phyloP scores from a whole-genome alignment of 768 basidiomycete genomes.

The Leucocoprinus birnbaumii region DNA sequence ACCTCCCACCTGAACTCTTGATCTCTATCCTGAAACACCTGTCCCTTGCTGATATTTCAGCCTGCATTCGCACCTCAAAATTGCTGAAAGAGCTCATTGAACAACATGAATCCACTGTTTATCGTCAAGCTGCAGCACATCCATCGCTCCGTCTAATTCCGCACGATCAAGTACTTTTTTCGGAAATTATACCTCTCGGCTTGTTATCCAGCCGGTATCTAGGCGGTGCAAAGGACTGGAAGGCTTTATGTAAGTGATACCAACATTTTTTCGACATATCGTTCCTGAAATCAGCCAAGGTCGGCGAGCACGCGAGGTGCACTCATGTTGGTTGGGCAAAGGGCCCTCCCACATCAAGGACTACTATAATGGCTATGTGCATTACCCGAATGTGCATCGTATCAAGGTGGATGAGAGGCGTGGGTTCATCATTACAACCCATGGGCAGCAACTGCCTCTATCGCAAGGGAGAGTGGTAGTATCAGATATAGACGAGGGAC shows the following conservation, averaged over 20 bases:
- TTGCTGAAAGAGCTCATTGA: slow-evolving; percentile 45
- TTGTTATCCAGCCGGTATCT: slow-evolving; percentile 29
- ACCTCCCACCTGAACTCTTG: slow-evolving; percentile 58
- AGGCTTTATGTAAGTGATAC: slow-evolving; percentile 51
- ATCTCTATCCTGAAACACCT: slow-evolving; percentile 49
- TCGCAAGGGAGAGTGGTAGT: slow-evolving; percentile 56
- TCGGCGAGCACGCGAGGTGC: slow-evolving; percentile 32
- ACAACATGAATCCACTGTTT: slow-evolving; percentile 49
- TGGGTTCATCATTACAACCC: slow-evolving; percentile 59
- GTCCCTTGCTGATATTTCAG: slow-evolving; percentile 39
- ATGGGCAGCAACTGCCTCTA: slow-evolving; percentile 7
- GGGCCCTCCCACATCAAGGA: slow-evolving; percentile 37
- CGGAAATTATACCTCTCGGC: not conserved
- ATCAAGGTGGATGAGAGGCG: slow-evolving; percentile 72
- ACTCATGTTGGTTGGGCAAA: slow-evolving; percentile 54
- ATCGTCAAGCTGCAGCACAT: slow-evolving; percentile 50
- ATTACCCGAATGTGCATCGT: slow-evolving; percentile 53
- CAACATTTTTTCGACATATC: slow-evolving; percentile 5
- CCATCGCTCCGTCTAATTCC: slow-evolving; percentile 41
- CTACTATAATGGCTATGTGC: slow-evolving; percentile 30
- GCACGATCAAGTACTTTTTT: slow-evolving; percentile 8
- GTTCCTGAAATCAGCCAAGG: slow-evolving; percentile 36
- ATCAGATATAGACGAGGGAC: slow-evolving; percentile 45
- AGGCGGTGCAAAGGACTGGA: slow-evolving; percentile 46
- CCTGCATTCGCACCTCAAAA: slow-evolving; percentile 35